Base-by-base conservation (phyloP, 1,284 basidiomycete genomes). In the Malassezia sp. region DNA sequence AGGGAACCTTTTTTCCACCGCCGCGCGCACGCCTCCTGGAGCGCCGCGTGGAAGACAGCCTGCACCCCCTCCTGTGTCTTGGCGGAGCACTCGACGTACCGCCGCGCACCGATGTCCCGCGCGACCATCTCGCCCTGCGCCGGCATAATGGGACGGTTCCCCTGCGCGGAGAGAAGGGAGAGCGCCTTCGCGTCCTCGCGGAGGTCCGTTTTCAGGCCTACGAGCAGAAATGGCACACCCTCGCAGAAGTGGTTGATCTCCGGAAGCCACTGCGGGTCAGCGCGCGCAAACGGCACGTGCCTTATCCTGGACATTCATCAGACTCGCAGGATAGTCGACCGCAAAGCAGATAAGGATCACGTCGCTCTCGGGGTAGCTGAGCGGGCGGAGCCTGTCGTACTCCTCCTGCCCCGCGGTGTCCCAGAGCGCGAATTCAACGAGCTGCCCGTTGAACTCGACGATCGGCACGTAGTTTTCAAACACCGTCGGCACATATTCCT, bases 371-470 rank as follows among this genome's bases (percentile, higher is more conserved):
- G 90, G 89, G 68, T 96, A 96, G 71, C 84, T 88, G 52, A 97
- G 75, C 21, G 90, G 90, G 56, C 90, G 78, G 55, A 96, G 76
- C 54, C 90, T 78, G 72, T 96, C 90, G 72, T 95, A 96, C 74
- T 96, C 90, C 74, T 96, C 90, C 73, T 96, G 90, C 15, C 91
- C 90, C 5, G 90, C 91, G 1, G 91, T 96, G 73, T 96, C 90
- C 90, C 90, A 97, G 26, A 97, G 76, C 4, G 90, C 89, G 27
- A 96, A 78, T 72, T 96, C 90, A 60, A 96, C 81, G 36, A 81
- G 76, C 73, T 91, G 93, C 45, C 83, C 81, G 32, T 95, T 88
- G 60, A 83, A 84, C 32, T 82, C 77, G 40, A 93, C 82, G 61
- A 84, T 80, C 9, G 90, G 91, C 47, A 95, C 85, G 65, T 71